A percentile compares a stretch with the other conserved stretches of the same genome.
Evolutionary conservation across 1,284 basidiomycete species (phyloP).

Genomic region (Quambalaria eucalypti): DNA sequence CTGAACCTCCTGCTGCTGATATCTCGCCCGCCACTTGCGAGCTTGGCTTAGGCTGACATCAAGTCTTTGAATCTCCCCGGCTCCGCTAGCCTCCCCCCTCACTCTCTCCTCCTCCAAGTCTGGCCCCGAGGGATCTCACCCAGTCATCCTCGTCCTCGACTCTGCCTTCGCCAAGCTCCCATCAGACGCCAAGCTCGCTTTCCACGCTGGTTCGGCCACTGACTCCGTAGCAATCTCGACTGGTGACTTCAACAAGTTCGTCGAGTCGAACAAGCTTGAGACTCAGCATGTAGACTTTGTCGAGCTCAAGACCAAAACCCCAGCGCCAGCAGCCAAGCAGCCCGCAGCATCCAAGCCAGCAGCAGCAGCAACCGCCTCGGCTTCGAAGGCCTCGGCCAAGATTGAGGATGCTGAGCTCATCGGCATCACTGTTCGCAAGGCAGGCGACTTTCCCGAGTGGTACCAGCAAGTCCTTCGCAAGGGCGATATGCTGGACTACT

Average conservation of each 20-base stretch:
- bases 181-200: conserved; percentile 12
- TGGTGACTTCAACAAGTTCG: conserved; percentile 28
- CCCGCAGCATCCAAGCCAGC: conserved; percentile 12
- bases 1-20: too few relatives aligned
- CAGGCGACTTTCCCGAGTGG: conserved; percentile 44
- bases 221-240: conserved; percentile 36
- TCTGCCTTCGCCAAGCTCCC: neutral
- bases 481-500: conserved; percentile 98
- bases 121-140: neutral
- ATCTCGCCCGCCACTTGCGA: too few relatives aligned
- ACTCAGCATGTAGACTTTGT: conserved; percentile 30
- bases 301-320: conserved; percentile 13
- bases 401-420: conserved; percentile 44
- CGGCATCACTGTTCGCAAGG: conserved; percentile 45
- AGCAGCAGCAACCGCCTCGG: conserved; percentile 11
- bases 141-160: conserved; percentile 2
- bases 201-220: conserved; percentile 30
- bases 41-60: too few relatives aligned
- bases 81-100: conserved; percentile 2
- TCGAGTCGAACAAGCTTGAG: conserved; percentile 30
- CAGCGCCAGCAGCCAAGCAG: conserved; percentile 15
- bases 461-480: conserved; percentile 77
- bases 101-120: neutral
- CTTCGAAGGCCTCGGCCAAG: conserved; percentile 24
- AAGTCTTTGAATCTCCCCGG: too few relatives aligned